Evolutionary conservation across 2,329 filamentous ascomycete species (phyloP), one percentile per base, ranked within the genome.

Genomic region (Hypoxylon sp.): DNA sequence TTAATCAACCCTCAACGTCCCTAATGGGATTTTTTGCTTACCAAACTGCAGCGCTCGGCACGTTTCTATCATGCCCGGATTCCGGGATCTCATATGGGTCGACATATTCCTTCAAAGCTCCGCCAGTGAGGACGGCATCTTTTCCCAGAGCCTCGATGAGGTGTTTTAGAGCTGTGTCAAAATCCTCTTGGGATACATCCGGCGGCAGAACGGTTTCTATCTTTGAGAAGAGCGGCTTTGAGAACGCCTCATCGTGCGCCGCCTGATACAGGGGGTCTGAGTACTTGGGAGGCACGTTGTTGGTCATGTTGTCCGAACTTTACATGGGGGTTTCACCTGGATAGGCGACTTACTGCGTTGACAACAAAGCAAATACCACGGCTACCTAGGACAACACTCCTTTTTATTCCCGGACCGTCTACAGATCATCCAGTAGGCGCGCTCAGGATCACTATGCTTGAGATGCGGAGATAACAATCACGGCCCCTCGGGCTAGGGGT

Each of bases 21-120:
- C 27, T 11, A 24, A 29, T 24, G 56, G 13, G 15, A 8, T 27
- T 29, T 17, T 51, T 75, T 70, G 2, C 17, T 44, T 58, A 81
- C 75, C 82, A 80, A 15, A 83, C 79, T 6, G 82, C 82, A 6
- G 81, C 82, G 52, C 81, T 81, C 2, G 82, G 81, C 48, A 83
- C 77, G 47, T 78, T 81, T 24, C 82, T 77, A 58, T 77, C 74
- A 3, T 77, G 75, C 5, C 79, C 78, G 2, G 75, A 76, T 65
- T 83, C 82, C 2, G 78, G 78, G 8, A 84, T 76, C 73, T 84
- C 82, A 59, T 84, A 84, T 1, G 82, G 82, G 59, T 84, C 82
- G 47, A 84, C 81, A 63, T 84, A 84, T 62, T 84, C 82, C 4
- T 75, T 78, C 35, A 84, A 66, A 0, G 72, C 76, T 24, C 79